phyloP scores from a whole-genome alignment of 352 stramenopile species.

The Pythium angustatum region DNA sequence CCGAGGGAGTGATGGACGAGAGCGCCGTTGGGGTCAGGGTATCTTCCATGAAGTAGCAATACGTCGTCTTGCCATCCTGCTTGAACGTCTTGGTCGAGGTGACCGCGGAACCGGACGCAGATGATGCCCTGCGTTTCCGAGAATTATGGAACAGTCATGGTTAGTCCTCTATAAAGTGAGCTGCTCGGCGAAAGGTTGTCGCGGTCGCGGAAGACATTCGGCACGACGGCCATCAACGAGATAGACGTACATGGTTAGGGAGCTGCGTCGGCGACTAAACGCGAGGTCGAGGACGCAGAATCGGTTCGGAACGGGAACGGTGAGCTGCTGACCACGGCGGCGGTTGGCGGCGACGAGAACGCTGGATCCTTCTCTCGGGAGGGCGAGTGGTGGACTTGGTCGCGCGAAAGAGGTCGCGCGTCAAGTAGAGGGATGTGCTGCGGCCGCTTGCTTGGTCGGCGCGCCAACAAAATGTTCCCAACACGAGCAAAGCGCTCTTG shows the following conservation, averaged over 20 bases:
- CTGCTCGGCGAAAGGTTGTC: background rate
- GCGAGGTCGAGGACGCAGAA: background rate
- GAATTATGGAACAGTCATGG: background rate
- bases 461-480: background rate
- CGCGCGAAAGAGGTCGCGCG: background rate
- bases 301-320: background rate
- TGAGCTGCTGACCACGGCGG: background rate
- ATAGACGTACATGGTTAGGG: slow-evolving; percentile 5
- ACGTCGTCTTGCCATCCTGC: slow-evolving; percentile 77
- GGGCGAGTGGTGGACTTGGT: background rate
- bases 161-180: background rate
- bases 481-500: background rate
- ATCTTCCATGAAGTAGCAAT: slow-evolving; percentile 76
- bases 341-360: background rate
- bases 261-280: slow-evolving; percentile 4
- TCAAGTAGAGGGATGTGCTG: background rate
- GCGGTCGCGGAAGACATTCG: slow-evolving; percentile 3
- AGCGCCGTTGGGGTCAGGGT: slow-evolving; percentile 52
- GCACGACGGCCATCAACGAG: background rate
- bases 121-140: background rate
- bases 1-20: slow-evolving; percentile 34
- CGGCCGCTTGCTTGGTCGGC: background rate
- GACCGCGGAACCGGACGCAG: background rate
- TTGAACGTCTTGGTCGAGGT: slow-evolving; percentile 39
- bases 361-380: background rate